phyloP scores from a whole-genome alignment of 208 protist genomes.

The Zelonia costaricensis region DNA sequence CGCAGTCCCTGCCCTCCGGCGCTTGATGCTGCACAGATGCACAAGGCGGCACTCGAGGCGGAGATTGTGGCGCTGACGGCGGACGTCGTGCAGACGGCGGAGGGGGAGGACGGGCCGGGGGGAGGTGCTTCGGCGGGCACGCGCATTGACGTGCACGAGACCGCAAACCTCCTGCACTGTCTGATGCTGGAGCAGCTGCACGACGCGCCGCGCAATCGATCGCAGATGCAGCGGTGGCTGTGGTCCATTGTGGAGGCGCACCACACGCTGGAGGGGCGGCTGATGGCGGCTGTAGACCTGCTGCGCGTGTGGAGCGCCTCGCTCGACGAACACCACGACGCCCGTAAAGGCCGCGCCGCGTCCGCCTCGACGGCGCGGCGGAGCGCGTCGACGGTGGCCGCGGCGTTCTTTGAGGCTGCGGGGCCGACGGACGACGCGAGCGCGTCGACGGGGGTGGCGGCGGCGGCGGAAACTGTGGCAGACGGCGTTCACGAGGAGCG shows the following conservation, averaged over 20 bases:
- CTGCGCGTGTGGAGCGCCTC: conserved; percentile 11
- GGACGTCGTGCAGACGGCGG: conserved; percentile 44
- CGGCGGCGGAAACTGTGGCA: neutral
- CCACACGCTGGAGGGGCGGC: conserved; percentile 63
- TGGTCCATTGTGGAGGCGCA: conserved; percentile 72
- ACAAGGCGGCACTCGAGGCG: conserved; percentile 7
- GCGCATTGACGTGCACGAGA: conserved; percentile 54
- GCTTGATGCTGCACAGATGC: neutral
- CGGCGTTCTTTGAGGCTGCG: neutral
- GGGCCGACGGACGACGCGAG: neutral
- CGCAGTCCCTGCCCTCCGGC: neutral
- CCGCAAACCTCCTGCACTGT: conserved; percentile 61
- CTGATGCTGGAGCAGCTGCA: conserved; percentile 58
- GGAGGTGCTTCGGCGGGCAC: too few species aligned
- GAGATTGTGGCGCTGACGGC: conserved; percentile 37
- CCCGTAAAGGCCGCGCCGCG: too few species aligned
- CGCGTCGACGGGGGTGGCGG: too few species aligned
- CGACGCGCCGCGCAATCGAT: conserved; percentile 27
- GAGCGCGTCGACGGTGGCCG: conserved; percentile 16
- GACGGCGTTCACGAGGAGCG: neutral
- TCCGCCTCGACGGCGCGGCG: neutral
- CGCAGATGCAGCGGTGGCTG: conserved; percentile 66
- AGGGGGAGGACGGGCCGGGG: conserved; percentile 13
- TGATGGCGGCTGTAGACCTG: conserved; percentile 54
- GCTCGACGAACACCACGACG: neutral